These are phyloP conservation scores for Verticillium longisporum DNA, from an alignment of 2,329 filamentous ascomycete species.

Conservation along the genomic window DNA sequence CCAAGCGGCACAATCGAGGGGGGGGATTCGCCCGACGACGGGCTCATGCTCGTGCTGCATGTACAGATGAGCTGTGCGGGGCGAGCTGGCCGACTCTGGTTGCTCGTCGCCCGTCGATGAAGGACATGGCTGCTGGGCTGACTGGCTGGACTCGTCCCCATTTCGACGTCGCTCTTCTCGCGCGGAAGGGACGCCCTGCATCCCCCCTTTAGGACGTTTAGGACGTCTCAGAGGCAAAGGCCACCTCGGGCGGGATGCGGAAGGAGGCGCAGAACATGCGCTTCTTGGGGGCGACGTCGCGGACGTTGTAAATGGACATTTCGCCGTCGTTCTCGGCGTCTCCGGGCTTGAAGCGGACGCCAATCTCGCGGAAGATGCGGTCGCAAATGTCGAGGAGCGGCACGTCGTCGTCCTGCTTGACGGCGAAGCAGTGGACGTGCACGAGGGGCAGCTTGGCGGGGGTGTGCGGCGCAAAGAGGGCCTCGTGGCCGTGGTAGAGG, in stretches of 20 bases:
- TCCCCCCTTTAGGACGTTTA: neutral
- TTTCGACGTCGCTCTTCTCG: no score
- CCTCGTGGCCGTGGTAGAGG: constrained; percentile 66
- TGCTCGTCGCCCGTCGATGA: no score
- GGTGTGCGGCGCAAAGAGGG: constrained; percentile 56
- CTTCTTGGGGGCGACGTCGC: constrained; percentile 89
- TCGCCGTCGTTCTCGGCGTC: constrained; percentile 40
- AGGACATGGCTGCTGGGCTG: no score
- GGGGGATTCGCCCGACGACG: no score
- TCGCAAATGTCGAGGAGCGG: constrained; percentile 44
- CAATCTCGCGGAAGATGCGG: constrained; percentile 32
- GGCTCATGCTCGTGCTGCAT: no score
- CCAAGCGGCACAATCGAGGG: no score
- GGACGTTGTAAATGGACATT: constrained; percentile 60
- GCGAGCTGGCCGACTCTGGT: no score
- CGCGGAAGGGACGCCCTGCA: no score
- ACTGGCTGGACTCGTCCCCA: no score
- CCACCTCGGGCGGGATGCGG: constrained; percentile 73
- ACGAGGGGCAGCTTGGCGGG: constrained; percentile 65
- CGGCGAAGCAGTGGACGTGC: constrained; percentile 91
- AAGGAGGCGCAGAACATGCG: constrained; percentile 96
- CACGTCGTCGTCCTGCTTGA: constrained; percentile 69
- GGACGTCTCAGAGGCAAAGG: constrained; percentile 48
- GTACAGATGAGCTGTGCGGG: no score
- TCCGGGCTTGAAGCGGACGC: constrained; percentile 31